Percentiles rank a stretch among this genome's conserved stretches.
These are phyloP conservation scores for Fusarium sp. DNA, from an alignment of 2,329 filamentous ascomycete genomes.

Conservation along the genomic window DNA sequence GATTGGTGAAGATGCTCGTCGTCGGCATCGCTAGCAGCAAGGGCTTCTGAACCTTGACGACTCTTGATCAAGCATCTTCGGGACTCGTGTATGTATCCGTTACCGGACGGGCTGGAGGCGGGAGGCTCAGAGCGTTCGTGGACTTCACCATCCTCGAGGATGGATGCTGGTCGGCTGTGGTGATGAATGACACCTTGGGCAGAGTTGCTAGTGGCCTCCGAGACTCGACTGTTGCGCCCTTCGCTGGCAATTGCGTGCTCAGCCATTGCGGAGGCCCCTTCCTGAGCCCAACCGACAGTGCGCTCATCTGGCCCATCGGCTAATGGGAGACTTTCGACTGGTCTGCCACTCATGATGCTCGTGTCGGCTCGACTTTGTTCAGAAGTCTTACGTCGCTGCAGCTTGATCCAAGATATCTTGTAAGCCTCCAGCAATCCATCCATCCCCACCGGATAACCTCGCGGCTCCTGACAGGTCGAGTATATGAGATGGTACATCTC, in stretches of 20 bases:
- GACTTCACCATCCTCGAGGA: not conserved
- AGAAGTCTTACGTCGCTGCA: fast-evolving
- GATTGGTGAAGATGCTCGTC: not conserved
- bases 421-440: not conserved
- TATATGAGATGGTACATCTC: not conserved
- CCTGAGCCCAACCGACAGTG: no score
- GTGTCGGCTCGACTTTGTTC: fast-evolving
- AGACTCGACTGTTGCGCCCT: no score
- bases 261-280: no score
- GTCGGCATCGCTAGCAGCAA: not conserved
- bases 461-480: not conserved
- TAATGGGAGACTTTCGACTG: no score
- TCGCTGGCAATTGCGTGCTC: not conserved
- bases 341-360: fast-evolving
- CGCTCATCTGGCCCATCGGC: no score
- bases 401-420: not conserved
- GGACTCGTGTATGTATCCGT: not conserved
- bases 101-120: fast-evolving
- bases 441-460: fast-evolving
- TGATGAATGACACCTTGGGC: no score
- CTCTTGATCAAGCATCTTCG: not conserved
- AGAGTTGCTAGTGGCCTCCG: not conserved
- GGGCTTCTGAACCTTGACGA: not conserved
- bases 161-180: not conserved
- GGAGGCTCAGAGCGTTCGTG: not conserved